Base-by-base conservation (phyloP, 192 early-diverging fungal genomes). In the Linnemannia schmuckeri region DNA sequence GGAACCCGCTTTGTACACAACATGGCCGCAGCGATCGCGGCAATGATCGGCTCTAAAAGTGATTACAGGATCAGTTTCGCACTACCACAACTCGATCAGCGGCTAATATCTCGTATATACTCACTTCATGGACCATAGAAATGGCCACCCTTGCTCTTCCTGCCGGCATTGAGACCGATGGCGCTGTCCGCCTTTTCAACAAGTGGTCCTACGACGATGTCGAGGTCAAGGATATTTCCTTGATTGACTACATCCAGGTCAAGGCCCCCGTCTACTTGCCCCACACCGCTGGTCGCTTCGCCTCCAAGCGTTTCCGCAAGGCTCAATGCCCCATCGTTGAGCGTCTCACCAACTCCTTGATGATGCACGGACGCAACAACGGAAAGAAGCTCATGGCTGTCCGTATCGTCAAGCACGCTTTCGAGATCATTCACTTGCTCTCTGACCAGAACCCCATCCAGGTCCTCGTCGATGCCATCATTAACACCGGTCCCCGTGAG, bases 281-380 rank as follows among this genome's bases (percentile, higher is more conserved):
- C 82, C 98, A 99, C 95, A 98, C 98, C 78, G 98, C 98, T 79
- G 98, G 98, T 82, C 97, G 98, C 89, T 99, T 97, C 92, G 97
- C 98, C 86, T 90, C 94, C 80, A 97, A 97, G 93, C 93, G 96
- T 90, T 99, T 99, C 95, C 94, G 97, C 88, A 99, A 99, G 95
- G 97, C 97, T 76, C 97, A 97, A 96, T 99, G 97, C 94, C 98
- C 98, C 81, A 95, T 99, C 81, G 97, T 98, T 77, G 98, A 99
- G 96, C 96, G 98, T 90, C 94, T 99, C 78, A 95, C 96, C 91
- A 99, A 98, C 95, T 97, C 97, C 85, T 93, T 99, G 87, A 99
- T 99, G 98, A 98, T 98, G 97, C 96, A 98, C 93, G 98, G 97
- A 81, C 96, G 97, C 87, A 99, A 99, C 96, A 99, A 97, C 94